Evolutionary conservation across 1,284 basidiomycete genomes (phyloP).

Genomic region (Ustilago hordei): DNA sequence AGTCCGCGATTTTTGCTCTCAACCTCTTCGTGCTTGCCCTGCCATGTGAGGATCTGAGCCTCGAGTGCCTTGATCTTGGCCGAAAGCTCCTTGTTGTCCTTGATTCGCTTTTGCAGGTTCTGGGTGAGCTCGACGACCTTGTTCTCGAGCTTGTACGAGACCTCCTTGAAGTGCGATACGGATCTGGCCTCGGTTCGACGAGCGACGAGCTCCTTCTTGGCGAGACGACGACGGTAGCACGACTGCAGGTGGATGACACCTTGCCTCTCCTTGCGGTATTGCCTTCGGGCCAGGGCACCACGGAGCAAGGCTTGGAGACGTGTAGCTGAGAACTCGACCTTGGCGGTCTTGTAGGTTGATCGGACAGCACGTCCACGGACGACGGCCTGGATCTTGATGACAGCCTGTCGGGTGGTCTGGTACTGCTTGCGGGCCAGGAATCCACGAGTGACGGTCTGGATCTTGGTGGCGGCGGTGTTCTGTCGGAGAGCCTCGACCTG

Average conservation of each 20-base stretch:
- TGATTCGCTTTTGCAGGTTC: constrained; percentile 88
- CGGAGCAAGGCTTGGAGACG: constrained; percentile 87
- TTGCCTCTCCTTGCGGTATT: constrained; percentile 77
- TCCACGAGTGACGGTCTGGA: constrained; percentile 81
- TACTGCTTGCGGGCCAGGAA: constrained; percentile 82
- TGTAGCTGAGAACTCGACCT: constrained; percentile 78
- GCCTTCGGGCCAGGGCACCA: constrained; percentile 79
- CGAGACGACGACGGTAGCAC: constrained; percentile 87
- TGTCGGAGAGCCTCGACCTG: constrained; percentile 80
- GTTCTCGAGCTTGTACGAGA: constrained; percentile 97
- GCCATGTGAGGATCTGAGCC: constrained; percentile 85
- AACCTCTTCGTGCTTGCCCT: constrained; percentile 88
- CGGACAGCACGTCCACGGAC: constrained; percentile 85
- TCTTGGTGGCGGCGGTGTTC: constrained; percentile 79
- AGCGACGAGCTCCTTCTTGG: constrained; percentile 84
- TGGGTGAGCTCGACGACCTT: constrained; percentile 99
- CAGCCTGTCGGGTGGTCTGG: constrained; percentile 75
- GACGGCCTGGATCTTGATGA: constrained; percentile 83
- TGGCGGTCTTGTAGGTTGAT: constrained; percentile 75
- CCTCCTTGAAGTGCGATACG: constrained; percentile 98
- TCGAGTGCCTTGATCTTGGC: constrained; percentile 82
- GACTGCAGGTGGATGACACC: constrained; percentile 89
- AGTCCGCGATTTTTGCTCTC: constrained; percentile 82
- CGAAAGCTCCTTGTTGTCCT: constrained; percentile 90
- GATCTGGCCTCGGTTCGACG: constrained; percentile 93